A percentile compares a stretch with the other conserved stretches of the same genome.
phyloP scores from a whole-genome alignment of 2,329 filamentous ascomycete genomes.

The Xylariaceae sp. region DNA sequence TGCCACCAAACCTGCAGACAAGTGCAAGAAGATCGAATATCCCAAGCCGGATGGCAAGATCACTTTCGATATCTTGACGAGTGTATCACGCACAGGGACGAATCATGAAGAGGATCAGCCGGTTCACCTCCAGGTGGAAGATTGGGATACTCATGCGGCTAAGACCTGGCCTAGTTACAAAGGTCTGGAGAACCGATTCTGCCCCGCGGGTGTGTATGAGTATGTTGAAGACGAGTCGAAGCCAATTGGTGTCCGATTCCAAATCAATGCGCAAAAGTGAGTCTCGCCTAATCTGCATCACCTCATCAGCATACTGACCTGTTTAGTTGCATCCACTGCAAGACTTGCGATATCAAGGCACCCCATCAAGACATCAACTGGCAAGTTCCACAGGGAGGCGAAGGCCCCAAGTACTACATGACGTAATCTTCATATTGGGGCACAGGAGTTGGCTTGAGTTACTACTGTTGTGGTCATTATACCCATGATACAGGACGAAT shows the following conservation, averaged over 20 bases:
- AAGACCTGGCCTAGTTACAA: slow-evolving; percentile 84
- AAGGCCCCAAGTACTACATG: slow-evolving; percentile 70
- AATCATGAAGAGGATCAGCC: slow-evolving; percentile 99
- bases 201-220: slow-evolving; percentile 95
- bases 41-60: slow-evolving; percentile 95
- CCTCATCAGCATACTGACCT: slow-evolving; percentile 26
- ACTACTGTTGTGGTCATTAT: slow-evolving; percentile 7
- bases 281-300: slow-evolving; percentile 37
- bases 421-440: slow-evolving; percentile 27
- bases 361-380: slow-evolving; percentile 97
- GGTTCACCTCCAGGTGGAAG: slow-evolving; percentile 88
- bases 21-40: slow-evolving; percentile 88
- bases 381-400: slow-evolving; percentile 91
- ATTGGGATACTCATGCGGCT: slow-evolving; percentile 88
- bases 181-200: slow-evolving; percentile 94
- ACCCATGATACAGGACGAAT: slow-evolving; percentile 1
- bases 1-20: slow-evolving; percentile 74
- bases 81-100: slow-evolving; percentile 90
- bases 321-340: slow-evolving; percentile 92
- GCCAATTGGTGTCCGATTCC: slow-evolving; percentile 85
- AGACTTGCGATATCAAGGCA: slow-evolving; percentile 99
- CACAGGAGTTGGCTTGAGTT: neutral
- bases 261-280: slow-evolving; percentile 97
- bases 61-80: slow-evolving; percentile 93
- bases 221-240: slow-evolving; percentile 92